Percentiles rank a stretch among this genome's conserved stretches.
phyloP scores from a whole-genome alignment of 768 basidiomycete species.

The Pisolithus orientalis region DNA sequence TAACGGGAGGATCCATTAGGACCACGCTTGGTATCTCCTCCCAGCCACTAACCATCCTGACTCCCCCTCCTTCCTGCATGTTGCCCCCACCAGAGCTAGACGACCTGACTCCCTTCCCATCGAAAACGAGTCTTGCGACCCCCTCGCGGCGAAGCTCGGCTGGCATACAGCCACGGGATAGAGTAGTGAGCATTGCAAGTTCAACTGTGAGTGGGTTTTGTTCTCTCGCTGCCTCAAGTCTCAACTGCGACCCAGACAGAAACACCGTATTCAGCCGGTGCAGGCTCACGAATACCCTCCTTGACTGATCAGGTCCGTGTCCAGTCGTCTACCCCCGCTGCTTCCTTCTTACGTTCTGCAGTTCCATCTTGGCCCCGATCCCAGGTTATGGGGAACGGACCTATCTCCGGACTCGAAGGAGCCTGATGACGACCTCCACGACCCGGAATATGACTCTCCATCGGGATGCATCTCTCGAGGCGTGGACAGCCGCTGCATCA shows the following conservation, averaged over 20 bases:
- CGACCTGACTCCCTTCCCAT: not conserved
- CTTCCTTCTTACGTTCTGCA: slow-evolving; percentile 19
- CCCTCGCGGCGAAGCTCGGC: not conserved
- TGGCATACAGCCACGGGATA: slow-evolving; percentile 14
- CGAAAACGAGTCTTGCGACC: slow-evolving; percentile 4
- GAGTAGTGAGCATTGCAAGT: slow-evolving; percentile 22
- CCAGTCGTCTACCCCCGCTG: not conserved
- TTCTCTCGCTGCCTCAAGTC: not conserved
- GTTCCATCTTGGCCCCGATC: slow-evolving; percentile 64
- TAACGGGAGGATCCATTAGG: no score
- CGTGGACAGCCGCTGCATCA: slow-evolving; percentile 58
- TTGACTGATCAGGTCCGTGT: slow-evolving; percentile 39
- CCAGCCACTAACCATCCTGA: not conserved
- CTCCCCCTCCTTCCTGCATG: slow-evolving; percentile 11
- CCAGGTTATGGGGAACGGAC: slow-evolving; percentile 59
- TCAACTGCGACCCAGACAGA: slow-evolving; percentile 13
- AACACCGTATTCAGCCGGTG: slow-evolving; percentile 37
- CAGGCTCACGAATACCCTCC: slow-evolving; percentile 28
- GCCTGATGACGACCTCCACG: slow-evolving; percentile 67
- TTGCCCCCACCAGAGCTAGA: not conserved
- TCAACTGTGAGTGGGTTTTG: slow-evolving; percentile 12
- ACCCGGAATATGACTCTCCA: slow-evolving; percentile 42
- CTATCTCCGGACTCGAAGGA: slow-evolving; percentile 51
- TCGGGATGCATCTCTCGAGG: slow-evolving; percentile 36
- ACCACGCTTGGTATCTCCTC: not conserved